Evolutionary conservation across 2,329 filamentous ascomycete genomes (phyloP), one percentile per base, ranked within the genome.

Genomic region (Clonostachys rosea): DNA sequence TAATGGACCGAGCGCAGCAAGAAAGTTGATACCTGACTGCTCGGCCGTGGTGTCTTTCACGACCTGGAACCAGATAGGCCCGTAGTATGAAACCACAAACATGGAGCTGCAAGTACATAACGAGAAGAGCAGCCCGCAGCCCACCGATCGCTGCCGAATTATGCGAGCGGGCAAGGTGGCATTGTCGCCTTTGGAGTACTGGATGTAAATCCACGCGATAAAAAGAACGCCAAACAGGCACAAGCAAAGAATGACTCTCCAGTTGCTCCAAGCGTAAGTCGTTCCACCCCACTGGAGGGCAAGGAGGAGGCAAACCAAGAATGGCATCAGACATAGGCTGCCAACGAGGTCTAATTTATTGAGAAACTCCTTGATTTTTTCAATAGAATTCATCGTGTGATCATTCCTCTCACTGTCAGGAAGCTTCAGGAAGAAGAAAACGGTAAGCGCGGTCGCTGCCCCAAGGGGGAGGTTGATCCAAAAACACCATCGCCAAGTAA

Each of bases 91-190:
- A 24, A 50, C 11, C 3, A 46, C 33, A 12, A 48, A 37, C 33
- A 46, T 20, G 20, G 20, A 20, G 5, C 35, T 36, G 6, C 12
- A 30, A 6, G 34, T 9, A 18, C 33, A 11, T 41, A 65, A 57
- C 40, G 60, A 52, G 24, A 60, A 51, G 40, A 54, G 59, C 42
- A 64, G 55, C 12, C 61, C 65, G 12, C 90, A 90, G 1, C 89
- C 87, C 1, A 70, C 95, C 3, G 88, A 95, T 56, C 81, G 89
- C 47, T 84, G 86, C 50, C 78, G 78, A 36, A 81, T 94, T 9
- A 81, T 92, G 16, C 76, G 91, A 17, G 87, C 83, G 51, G 69
- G 62, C 5, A 70, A 53, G 2, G 64, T 71, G 2, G 67, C 68
- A 1, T 57, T 64, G 5, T 60, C 49, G 3, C 61, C 61, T 49